These are phyloP conservation scores for Gleditsia sinensis DNA, from an alignment of 306 rosid species.

Conservation along the genomic window DNA sequence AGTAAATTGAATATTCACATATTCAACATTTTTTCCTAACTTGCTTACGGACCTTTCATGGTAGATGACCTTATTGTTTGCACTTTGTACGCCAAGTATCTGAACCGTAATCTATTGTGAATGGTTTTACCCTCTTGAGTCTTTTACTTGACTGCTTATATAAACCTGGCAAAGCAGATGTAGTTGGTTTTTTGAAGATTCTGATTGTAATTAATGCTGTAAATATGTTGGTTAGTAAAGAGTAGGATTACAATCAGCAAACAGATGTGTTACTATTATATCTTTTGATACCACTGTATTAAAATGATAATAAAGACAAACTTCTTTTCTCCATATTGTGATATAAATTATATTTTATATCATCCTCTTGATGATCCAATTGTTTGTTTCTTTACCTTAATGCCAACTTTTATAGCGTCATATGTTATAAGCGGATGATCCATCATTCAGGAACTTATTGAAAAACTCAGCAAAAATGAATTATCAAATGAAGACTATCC, in stretches of 20 bases:
- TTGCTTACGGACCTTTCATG: neutral
- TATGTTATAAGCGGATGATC: conserved; percentile 30
- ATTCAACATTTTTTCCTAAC: neutral
- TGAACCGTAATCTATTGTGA: neutral
- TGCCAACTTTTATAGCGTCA: conserved; percentile 3
- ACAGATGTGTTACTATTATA: too few relatives aligned
- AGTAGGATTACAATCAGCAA: neutral
- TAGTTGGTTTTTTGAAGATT: conserved; percentile 2
- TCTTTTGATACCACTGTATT: conserved; percentile 3
- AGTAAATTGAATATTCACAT: too few relatives aligned
- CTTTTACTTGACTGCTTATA: neutral
- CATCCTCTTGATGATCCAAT: neutral
- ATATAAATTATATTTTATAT: conserved; percentile 1
- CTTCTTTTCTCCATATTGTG: neutral
- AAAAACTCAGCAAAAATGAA: conserved; percentile 75
- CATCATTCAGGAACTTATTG: conserved; percentile 79
- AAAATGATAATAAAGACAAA: neutral
- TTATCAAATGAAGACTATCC: conserved; percentile 91
- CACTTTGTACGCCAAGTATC: neutral
- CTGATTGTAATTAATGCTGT: neutral
- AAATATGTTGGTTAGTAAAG: conserved; percentile 7
- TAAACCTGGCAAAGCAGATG: neutral
- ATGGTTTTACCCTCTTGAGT: neutral
- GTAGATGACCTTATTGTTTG: neutral
- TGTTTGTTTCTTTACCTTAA: conserved; percentile 15